Conservation (phyloP, 2,329 filamentous ascomycete genomes). For the Teratosphaeria pseudoeucalypti region DNA sequence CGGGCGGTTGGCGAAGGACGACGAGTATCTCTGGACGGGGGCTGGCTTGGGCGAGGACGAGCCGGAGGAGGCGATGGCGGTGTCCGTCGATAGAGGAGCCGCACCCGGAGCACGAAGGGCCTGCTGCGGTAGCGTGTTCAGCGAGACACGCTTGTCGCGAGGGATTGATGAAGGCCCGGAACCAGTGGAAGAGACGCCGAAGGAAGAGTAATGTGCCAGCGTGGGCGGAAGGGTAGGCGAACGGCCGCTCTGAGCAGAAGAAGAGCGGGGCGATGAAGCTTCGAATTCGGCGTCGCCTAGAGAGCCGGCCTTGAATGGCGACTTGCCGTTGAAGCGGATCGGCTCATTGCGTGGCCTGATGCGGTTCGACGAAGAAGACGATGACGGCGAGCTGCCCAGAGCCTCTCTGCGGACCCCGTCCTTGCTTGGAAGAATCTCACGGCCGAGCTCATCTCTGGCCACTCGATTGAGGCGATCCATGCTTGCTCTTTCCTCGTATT, state of each 20-base stretch:
- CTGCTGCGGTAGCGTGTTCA: conserved; percentile 66
- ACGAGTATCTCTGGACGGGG: conserved; percentile 76
- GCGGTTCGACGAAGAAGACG: neutral
- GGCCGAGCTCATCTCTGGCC: conserved; percentile 1
- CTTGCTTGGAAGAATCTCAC: conserved; percentile 54
- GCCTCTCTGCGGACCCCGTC: conserved; percentile 54
- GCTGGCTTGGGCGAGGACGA: conserved; percentile 70
- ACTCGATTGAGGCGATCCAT: conserved; percentile 2
- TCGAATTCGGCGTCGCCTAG: conserved; percentile 30
- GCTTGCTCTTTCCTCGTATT: conserved; percentile 7
- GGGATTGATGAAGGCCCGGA: neutral
- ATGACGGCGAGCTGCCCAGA: neutral
- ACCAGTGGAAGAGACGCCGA: neutral
- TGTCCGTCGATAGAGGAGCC: conserved; percentile 30
- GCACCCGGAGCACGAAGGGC: conserved; percentile 51
- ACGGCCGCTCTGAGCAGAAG: neutral
- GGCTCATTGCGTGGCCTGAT: neutral
- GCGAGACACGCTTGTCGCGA: conserved; percentile 51
- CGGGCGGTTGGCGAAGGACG: conserved; percentile 82
- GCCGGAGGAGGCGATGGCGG: conserved; percentile 52
- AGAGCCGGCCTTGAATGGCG: conserved; percentile 92
- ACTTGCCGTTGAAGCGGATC: neutral
- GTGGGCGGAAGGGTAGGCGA: conserved; percentile 16
- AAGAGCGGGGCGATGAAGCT: neutral
- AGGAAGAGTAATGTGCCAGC: neutral